phyloP scores from a whole-genome alignment of 306 rosid species.

The Dryas drummondii region DNA sequence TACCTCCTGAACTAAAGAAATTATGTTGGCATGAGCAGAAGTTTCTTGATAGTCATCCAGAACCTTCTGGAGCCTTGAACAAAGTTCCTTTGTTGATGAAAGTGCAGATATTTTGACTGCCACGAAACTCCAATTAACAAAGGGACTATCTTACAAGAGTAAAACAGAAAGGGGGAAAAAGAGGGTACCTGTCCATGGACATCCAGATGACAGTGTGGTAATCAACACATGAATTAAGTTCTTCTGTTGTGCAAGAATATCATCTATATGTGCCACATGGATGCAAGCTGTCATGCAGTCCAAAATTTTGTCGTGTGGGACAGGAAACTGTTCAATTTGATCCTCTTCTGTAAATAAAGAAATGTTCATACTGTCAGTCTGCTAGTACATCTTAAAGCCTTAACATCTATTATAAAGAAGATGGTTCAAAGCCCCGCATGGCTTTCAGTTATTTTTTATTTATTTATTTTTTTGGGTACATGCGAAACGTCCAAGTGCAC shows the following conservation, averaged over 20 bases:
- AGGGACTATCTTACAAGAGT: conserved; percentile 13
- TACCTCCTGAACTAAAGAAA: conserved; percentile 72
- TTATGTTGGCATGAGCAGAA: conserved; percentile 32
- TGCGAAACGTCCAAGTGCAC: too few species aligned
- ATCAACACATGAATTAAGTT: conserved; percentile 51
- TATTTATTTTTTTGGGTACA: too few species aligned
- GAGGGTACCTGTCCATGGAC: conserved; percentile 84
- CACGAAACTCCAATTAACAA: conserved; percentile 18
- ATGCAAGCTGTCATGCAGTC: conserved; percentile 83
- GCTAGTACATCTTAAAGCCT: background rate
- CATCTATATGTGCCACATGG: conserved; percentile 63
- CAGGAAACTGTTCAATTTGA: conserved; percentile 44
- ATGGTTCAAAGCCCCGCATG: background rate
- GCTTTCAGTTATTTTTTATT: too few species aligned
- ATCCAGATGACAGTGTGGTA: conserved; percentile 53
- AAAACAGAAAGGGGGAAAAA: conserved; percentile 8
- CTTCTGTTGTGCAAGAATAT: conserved; percentile 69
- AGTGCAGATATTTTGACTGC: conserved; percentile 82
- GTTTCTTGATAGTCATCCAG: conserved; percentile 45
- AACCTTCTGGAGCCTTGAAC: conserved; percentile 54
- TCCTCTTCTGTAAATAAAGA: conserved; percentile 45
- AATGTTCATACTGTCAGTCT: conserved; percentile 2
- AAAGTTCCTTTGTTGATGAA: conserved; percentile 68
- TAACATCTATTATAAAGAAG: background rate
- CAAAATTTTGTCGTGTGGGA: conserved; percentile 73